Percentiles rank a stretch among this genome's conserved stretches.
Conservation (phyloP, 148 eudicot species). For the Rhododendron griersonianum region DNA sequence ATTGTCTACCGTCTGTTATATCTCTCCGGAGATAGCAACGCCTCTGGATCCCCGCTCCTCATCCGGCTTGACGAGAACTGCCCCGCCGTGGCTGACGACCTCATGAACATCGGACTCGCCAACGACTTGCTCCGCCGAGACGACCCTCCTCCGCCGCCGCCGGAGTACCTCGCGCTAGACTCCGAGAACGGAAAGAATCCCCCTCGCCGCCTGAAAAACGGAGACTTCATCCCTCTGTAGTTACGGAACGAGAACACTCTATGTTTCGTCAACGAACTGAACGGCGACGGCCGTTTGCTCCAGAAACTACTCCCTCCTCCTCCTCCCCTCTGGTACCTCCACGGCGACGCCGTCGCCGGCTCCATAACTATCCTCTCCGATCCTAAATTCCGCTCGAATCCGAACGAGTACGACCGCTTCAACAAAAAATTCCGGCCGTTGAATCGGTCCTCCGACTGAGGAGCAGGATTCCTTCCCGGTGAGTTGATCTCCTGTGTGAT, state of each 20-base stretch:
- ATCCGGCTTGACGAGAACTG: slow-evolving; percentile 56
- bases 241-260: slow-evolving; percentile 69
- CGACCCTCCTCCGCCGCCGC: slow-evolving; percentile 31
- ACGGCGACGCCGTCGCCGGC: slow-evolving; percentile 65
- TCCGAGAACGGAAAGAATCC: slow-evolving; percentile 56
- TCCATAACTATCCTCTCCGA: slow-evolving; percentile 59
- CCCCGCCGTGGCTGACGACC: slow-evolving; percentile 28
- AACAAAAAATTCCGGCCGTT: slow-evolving; percentile 41
- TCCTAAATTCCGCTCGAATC: slow-evolving; percentile 70
- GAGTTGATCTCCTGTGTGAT: slow-evolving; percentile 27
- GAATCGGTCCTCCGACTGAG: slow-evolving; percentile 38
- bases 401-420: slow-evolving; percentile 79
- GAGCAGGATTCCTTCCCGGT: slow-evolving; percentile 11
- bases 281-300: slow-evolving; percentile 69
- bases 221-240: slow-evolving; percentile 65
- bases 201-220: slow-evolving; percentile 53
- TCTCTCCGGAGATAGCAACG: slow-evolving; percentile 89
- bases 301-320: slow-evolving; percentile 32
- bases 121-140: slow-evolving; percentile 47
- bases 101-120: slow-evolving; percentile 63
- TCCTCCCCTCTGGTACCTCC: slow-evolving; percentile 51
- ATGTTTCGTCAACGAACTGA: slow-evolving; percentile 43
- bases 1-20: slow-evolving; percentile 37
- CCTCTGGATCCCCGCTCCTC: slow-evolving; percentile 87
- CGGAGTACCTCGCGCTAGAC: slow-evolving; percentile 43